Percentiles rank a stretch among this genome's conserved stretches.
These are phyloP conservation scores for Ensete ventricosum DNA, from an alignment of 176 grass and related monocot species.

Conservation along the genomic window DNA sequence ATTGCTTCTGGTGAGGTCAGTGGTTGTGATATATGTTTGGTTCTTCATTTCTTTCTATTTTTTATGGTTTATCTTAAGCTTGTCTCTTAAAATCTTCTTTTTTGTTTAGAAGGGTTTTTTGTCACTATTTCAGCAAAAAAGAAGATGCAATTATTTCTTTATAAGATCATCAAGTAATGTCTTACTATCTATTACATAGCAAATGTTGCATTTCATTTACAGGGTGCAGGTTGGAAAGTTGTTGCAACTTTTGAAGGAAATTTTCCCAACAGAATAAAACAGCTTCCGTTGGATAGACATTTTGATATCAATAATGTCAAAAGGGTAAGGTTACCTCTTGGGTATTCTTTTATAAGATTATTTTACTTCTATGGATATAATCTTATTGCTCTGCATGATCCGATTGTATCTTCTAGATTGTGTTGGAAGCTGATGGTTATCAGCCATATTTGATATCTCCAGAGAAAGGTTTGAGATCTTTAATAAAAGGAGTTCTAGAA, in stretches of 20 bases:
- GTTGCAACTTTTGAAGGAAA: conserved; percentile 77
- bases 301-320: conserved; percentile 96
- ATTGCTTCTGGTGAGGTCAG: conserved; percentile 62
- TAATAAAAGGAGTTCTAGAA: conserved; percentile 71
- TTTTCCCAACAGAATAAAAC: conserved; percentile 75
- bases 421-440: conserved; percentile 87
- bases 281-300: conserved; percentile 68
- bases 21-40: conserved; percentile 1
- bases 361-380: no score
- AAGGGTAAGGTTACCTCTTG: conserved; percentile 45
- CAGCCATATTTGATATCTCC: conserved; percentile 82
- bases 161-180: background rate
- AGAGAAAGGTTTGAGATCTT: conserved; percentile 65
- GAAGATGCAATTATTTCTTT: background rate
- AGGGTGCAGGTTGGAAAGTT: conserved; percentile 77
- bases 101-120: background rate
- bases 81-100: background rate
- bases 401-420: conserved; percentile 41
- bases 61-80: background rate
- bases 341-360: background rate
- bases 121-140: background rate
- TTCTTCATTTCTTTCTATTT: background rate
- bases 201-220: background rate
- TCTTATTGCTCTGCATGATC: background rate
- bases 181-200: background rate